Evolutionary conservation across 2,329 filamentous ascomycete genomes (phyloP).

Genomic region (Didymella glomerata): DNA sequence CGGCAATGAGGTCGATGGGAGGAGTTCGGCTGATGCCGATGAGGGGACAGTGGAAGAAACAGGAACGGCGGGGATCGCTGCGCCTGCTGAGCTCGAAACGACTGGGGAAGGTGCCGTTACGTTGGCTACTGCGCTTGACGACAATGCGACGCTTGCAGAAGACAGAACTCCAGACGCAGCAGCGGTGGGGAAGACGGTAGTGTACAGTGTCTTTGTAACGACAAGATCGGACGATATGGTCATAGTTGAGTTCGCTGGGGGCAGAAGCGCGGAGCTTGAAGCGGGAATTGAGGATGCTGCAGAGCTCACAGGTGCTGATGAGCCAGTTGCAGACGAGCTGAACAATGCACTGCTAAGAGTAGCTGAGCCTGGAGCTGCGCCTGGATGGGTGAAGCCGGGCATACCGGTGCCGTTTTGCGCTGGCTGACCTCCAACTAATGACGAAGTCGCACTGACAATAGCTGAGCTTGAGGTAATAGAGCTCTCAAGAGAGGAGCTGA

Average conservation of each 20-base stretch:
- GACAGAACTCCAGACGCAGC: slow-evolving; percentile 11
- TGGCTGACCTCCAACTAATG: slow-evolving; percentile 15
- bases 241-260: slow-evolving; percentile 19
- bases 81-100: slow-evolving; percentile 12
- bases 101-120: neutral
- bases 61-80: slow-evolving; percentile 6
- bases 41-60: slow-evolving; percentile 5
- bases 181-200: slow-evolving; percentile 35
- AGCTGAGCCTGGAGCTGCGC: slow-evolving; percentile 14
- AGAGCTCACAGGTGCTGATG: slow-evolving; percentile 14
- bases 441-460: neutral
- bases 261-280: slow-evolving; percentile 9
- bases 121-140: slow-evolving; percentile 3
- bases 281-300: neutral
- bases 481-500: neutral
- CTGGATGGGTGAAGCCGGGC: slow-evolving; percentile 33
- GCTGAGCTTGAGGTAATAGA: neutral
- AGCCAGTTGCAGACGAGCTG: slow-evolving; percentile 3
- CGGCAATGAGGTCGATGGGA: slow-evolving; percentile 27
- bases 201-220: slow-evolving; percentile 43
- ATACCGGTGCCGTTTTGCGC: slow-evolving; percentile 29
- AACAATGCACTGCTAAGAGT: slow-evolving; percentile 3
- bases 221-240: slow-evolving; percentile 24
- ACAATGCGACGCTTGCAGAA: slow-evolving; percentile 8
- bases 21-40: slow-evolving; percentile 7